Conservation (phyloP, 2,329 filamentous ascomycete species). For the Purpureocillium lavendulum region DNA sequence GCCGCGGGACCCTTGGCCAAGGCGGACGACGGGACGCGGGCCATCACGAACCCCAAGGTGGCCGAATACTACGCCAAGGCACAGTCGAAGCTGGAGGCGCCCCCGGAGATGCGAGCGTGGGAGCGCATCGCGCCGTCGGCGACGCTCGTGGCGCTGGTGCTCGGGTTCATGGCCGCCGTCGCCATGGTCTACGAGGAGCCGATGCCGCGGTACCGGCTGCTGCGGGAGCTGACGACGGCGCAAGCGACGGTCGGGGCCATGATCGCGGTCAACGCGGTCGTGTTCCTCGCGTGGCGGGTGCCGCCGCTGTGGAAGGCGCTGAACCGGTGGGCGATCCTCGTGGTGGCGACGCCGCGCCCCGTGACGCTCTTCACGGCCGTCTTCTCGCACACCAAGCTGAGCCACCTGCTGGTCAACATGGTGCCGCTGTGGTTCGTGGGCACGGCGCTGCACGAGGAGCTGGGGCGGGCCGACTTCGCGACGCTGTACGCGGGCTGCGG, state of each 20-base stretch:
- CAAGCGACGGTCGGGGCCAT: slow-evolving; percentile 56
- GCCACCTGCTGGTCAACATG: slow-evolving; percentile 60
- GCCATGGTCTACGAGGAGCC: slow-evolving; percentile 46
- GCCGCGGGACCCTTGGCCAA: slow-evolving; percentile 32
- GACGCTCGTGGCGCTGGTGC: slow-evolving; percentile 35
- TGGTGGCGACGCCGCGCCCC: slow-evolving; percentile 57
- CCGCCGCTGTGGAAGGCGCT: slow-evolving; percentile 57
- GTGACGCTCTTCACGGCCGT: slow-evolving; percentile 52
- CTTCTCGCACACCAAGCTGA: slow-evolving; percentile 59
- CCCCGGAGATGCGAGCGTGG: slow-evolving; percentile 41
- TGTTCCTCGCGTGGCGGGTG: slow-evolving; percentile 52
- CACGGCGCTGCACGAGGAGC: slow-evolving; percentile 57
- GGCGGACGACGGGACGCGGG: slow-evolving; percentile 25
- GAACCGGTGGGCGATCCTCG: slow-evolving; percentile 60
- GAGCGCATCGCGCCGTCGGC: slow-evolving; percentile 48
- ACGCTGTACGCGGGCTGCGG: slow-evolving; percentile 57
- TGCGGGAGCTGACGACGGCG: slow-evolving; percentile 52
- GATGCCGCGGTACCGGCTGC: slow-evolving; percentile 41
- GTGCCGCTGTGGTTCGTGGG: slow-evolving; percentile 58
- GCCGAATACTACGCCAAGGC: slow-evolving; percentile 34
- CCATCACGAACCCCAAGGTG: slow-evolving; percentile 28
- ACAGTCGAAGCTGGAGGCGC: slow-evolving; percentile 39
- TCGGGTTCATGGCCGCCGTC: slow-evolving; percentile 33
- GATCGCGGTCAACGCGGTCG: slow-evolving; percentile 48
- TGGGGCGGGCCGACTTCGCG: slow-evolving; percentile 61